These are phyloP conservation scores for Lactuca sativa DNA, from an alignment of 129 eudicot species.

Conservation along the genomic window DNA sequence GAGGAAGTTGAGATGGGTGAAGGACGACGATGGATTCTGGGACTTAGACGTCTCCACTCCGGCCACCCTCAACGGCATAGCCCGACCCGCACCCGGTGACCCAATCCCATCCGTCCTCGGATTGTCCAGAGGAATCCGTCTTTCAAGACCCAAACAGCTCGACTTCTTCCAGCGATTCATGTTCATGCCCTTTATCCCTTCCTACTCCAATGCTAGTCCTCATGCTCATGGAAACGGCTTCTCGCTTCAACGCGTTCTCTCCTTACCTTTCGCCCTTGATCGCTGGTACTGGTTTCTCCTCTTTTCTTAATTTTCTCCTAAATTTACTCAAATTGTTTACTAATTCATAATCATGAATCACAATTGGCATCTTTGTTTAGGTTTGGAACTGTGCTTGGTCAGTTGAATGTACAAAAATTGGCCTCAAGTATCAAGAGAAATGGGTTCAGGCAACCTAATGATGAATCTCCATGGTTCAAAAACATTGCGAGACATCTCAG, in stretches of 20 bases:
- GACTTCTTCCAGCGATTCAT: constrained; percentile 91
- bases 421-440: constrained; percentile 46
- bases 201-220: constrained; percentile 39
- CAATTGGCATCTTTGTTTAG: constrained; percentile 29
- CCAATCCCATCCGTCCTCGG: constrained; percentile 58
- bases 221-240: constrained; percentile 36
- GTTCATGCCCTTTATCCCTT: constrained; percentile 80
- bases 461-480: constrained; percentile 47
- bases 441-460: constrained; percentile 35
- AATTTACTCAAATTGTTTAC: background rate
- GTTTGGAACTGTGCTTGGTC: constrained; percentile 73
- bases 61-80: constrained; percentile 60
- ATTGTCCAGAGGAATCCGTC: constrained; percentile 61
- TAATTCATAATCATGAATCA: background rate
- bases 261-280: constrained; percentile 55
- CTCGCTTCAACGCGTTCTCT: constrained; percentile 62
- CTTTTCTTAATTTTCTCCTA: background rate
- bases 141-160: constrained; percentile 74
- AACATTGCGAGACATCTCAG: constrained; percentile 49
- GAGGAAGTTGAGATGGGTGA: constrained; percentile 83
- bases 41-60: constrained; percentile 83
- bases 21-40: constrained; percentile 77
- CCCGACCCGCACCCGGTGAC: constrained; percentile 67
- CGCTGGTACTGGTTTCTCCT: constrained; percentile 57
- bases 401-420: constrained; percentile 74